Evolutionary conservation across 164 flowering plant species (phyloP).

Genomic region (Liriodendron chinense): DNA sequence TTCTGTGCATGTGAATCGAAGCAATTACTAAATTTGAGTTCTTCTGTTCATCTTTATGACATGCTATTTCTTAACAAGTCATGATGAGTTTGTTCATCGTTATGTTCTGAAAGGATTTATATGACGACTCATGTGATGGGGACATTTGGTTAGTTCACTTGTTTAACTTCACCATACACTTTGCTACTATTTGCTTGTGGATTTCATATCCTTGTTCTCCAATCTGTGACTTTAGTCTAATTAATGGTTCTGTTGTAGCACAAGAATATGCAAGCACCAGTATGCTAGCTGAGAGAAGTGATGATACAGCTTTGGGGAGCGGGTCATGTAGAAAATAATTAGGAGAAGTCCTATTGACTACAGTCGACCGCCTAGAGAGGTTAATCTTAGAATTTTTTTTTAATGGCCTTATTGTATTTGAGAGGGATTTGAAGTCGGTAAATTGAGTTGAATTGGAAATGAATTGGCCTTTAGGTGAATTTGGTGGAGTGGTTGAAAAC

Average conservation of each 20-base stretch:
- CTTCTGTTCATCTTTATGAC: slow-evolving; percentile 6
- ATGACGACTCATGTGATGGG: slow-evolving; percentile 99
- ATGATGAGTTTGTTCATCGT: slow-evolving; percentile 96
- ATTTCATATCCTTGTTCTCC: not conserved
- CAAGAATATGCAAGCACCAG: slow-evolving; percentile 99
- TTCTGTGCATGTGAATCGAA: not conserved
- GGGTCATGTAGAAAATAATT: slow-evolving; percentile 89
- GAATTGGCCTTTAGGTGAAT: slow-evolving; percentile 52
- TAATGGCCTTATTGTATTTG: not conserved
- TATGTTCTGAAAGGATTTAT: slow-evolving; percentile 73
- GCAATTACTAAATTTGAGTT: not conserved
- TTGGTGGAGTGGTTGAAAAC: slow-evolving; percentile 90
- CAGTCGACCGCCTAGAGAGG: slow-evolving; percentile 80
- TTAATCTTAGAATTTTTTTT: slow-evolving; percentile 1
- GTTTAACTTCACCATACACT: not conserved
- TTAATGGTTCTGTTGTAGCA: slow-evolving; percentile 46
- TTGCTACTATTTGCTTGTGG: not conserved
- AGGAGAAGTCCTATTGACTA: slow-evolving; percentile 91
- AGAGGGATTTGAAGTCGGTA: not conserved
- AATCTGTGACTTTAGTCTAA: not conserved
- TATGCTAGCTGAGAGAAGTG: slow-evolving; percentile 92
- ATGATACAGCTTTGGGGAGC: slow-evolving; percentile 88
- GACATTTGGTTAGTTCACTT: slow-evolving; percentile 82
- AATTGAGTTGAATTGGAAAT: not conserved
- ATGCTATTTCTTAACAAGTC: slow-evolving; percentile 46